Conservation (phyloP, 2,329 filamentous ascomycete species). For the Epichloe bromicola region DNA sequence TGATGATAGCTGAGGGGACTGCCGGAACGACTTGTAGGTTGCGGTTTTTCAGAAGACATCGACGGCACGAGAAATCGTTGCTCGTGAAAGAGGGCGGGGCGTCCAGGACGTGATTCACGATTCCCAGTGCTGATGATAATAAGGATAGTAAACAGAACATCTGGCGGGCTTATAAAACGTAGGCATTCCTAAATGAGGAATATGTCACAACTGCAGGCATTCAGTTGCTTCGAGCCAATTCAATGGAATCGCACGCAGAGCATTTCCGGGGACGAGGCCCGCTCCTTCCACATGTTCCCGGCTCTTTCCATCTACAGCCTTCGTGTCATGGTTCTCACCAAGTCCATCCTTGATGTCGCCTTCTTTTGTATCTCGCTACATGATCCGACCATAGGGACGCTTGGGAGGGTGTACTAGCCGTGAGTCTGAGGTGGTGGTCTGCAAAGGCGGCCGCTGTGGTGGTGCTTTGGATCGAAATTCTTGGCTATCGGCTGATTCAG, state of each 20-base stretch:
- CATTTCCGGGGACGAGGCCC: not conserved
- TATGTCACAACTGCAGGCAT: not conserved
- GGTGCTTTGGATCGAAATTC: too few relatives aligned
- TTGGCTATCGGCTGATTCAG: too few relatives aligned
- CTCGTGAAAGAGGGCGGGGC: not conserved
- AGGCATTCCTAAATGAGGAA: not conserved
- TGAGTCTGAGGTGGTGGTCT: too few relatives aligned
- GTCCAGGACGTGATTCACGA: not conserved
- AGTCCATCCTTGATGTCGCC: too few relatives aligned
- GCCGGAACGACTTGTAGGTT: not conserved
- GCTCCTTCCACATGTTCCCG: not conserved
- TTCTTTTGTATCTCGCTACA: too few relatives aligned
- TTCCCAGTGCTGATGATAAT: not conserved
- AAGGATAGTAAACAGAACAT: too few relatives aligned
- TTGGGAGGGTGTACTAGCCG: too few relatives aligned
- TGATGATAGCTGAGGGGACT: not conserved
- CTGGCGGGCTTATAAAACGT: not conserved
- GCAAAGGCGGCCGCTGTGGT: too few relatives aligned
- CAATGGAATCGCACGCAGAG: not conserved
- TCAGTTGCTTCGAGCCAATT: not conserved
- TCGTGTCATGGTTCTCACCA: too few relatives aligned
- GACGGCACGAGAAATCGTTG: not conserved
- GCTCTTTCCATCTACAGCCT: not conserved
- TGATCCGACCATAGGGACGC: too few relatives aligned
- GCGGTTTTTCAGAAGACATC: not conserved